Evolutionary conservation across 2,329 filamentous ascomycete genomes (phyloP), one percentile per base, ranked within the genome.

Genomic region (Cercospora janseana): DNA sequence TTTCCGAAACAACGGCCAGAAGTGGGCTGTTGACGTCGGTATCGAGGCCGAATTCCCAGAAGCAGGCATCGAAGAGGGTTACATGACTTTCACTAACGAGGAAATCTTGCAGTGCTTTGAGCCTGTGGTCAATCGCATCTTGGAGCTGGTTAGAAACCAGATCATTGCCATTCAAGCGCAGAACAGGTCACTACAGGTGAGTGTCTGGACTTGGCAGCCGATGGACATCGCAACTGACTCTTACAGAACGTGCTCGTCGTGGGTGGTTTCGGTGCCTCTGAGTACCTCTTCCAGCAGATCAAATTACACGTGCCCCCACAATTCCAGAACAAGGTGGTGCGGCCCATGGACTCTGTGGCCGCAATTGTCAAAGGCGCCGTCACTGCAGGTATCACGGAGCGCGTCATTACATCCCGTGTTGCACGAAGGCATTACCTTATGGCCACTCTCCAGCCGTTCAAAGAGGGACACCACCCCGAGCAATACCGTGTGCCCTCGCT

Each of bases 51-150:
- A 97, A 67, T 97, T 94, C 75, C 92, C 92, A 29, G 93, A 97
- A 68, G 93, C 93, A 24, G 91, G 90, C 61, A 97, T 98, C 61
- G 93, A 97, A 74, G 93, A 98, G 72, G 92, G 93, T 43, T 97
- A 96, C 76, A 98, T 98, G 93, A 97, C 92, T 2, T 98, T 98
- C 69, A 97, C 91, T 55, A 97, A 98, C 69, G 93, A 97, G 73
- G 93, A 98, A 72, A 97, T 98, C 63, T 78, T 98, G 61, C 92
- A 97, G 74, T 97, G 93, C 75, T 98, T 97, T 70, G 92, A 97
- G 76, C 93, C 93, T 9, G 93, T 98, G 7, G 92, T 97, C 49
- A 96, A 97, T 76, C 82, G 93, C 51, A 97, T 98, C 68, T 75
- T 97, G 62, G 93, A 97, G 72, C 80, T 97, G 58, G 93, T 97